Evolutionary conservation across 192 early-diverging fungal genomes (phyloP), one percentile per base, ranked within the genome.

Genomic region (Anaeromyces robustus): DNA sequence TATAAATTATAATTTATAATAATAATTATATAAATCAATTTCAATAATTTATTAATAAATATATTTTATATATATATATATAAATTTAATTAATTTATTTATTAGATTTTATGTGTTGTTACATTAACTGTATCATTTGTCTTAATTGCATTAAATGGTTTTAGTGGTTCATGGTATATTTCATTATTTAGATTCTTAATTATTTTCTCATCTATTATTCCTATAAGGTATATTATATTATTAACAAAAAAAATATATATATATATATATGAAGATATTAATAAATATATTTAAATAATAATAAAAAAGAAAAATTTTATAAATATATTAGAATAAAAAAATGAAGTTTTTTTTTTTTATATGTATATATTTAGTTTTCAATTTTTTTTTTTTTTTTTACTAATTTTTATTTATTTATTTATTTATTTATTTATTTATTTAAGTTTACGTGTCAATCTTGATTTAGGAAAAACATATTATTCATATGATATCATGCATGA

Each of bases 391-490:
- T 52, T 30, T 31, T 77, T n/a, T n/a, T n/a, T n/a, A n/a, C n/a
- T 59, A 59, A 77, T 7, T 34, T 39, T 39, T 39, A 39, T 39
- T 39, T 59, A 28, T 22, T 22, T 17, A 30, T 22, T 81, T 30
- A 30, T 29, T 78, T 30, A n/a, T n/a, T n/a, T n/a, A n/a, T n/a
- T n/a, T n/a, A n/a, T n/a, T n/a, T n/a, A n/a, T n/a, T 82, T 26
- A 77, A 86, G 94, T 82, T 85, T 98, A 78, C 92, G 96, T 77
- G 96, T 98, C 14, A 98, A 97, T 83, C 85, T 98, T 79, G 96
- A 98, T 81, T 96, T 97, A 95, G 96, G 95, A 34, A 98, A 98
- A 87, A 93, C 94, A 1, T 92, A 96, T n/a, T 96, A 96, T 85
- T 93, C 90, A 43, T 85, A 89, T 87, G 92, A 92, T 77, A 98